phyloP scores from a whole-genome alignment of 108 stramenopile genomes.

The Cyclostephanos invisitatus region DNA sequence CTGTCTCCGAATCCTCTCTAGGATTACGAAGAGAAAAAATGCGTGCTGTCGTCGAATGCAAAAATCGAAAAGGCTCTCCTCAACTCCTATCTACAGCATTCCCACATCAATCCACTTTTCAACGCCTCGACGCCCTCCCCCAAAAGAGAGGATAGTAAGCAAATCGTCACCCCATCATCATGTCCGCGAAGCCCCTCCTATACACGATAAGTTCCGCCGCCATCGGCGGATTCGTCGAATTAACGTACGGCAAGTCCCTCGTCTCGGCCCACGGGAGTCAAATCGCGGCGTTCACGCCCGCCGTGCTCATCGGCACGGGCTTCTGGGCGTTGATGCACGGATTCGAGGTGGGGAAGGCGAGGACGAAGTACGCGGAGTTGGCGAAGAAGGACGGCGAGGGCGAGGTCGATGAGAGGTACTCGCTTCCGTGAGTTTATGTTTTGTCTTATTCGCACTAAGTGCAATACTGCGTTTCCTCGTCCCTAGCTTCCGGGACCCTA shows the following conservation, averaged over 20 bases:
- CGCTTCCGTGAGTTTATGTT: constrained; percentile 31
- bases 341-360: constrained; percentile 54
- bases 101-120: not conserved
- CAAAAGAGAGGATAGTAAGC: too few relatives aligned
- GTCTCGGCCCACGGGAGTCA: not conserved
- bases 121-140: not conserved
- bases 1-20: too few relatives aligned
- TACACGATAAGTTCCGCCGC: constrained; percentile 8
- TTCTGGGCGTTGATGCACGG: constrained; percentile 58
- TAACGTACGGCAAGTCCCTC: constrained; percentile 7
- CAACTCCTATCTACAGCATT: not conserved
- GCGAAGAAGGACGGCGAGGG: constrained; percentile 68
- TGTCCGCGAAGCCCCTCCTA: constrained; percentile 1
- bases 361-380: constrained; percentile 52
- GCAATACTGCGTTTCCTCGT: too few relatives aligned
- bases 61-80: too few relatives aligned
- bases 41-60: not conserved
- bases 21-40: not conserved
- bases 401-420: constrained; percentile 55
- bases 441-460: not conserved
- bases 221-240: constrained; percentile 25
- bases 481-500: too few relatives aligned
- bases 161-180: not conserved
- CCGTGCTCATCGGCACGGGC: constrained; percentile 49
- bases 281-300: constrained; percentile 44